A percentile compares a stretch with the other conserved stretches of the same genome.
Conservation (phyloP, 2,329 filamentous ascomycete genomes). For the Neurospora crassa region DNA sequence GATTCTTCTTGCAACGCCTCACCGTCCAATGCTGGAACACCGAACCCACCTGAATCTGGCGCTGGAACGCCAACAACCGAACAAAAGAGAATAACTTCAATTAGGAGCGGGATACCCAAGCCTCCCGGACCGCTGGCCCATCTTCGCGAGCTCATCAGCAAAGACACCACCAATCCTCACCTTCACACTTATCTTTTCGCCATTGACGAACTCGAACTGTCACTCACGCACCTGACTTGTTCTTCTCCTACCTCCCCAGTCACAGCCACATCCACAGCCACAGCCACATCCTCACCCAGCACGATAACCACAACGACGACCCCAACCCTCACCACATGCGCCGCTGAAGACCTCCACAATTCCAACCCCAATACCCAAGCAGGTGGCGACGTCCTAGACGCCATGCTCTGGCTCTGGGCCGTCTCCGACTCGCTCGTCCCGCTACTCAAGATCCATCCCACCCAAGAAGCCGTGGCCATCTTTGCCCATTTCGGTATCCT, state of each 20-base stretch:
- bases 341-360: neutral
- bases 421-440: constrained; percentile 27
- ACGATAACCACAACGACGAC: neutral
- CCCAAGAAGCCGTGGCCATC: constrained; percentile 23
- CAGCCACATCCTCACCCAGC: neutral
- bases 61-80: neutral
- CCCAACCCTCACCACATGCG: neutral
- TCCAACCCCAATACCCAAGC: constrained; percentile 8
- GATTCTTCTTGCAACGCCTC: neutral
- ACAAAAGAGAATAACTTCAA: neutral
- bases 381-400: constrained; percentile 26
- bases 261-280: neutral
- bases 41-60: neutral
- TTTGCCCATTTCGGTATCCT: constrained; percentile 27
- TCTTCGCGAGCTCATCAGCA: constrained; percentile 16
- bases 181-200: constrained; percentile 22
- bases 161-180: neutral
- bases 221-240: constrained; percentile 13
- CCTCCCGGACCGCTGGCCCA: constrained; percentile 10
- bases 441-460: constrained; percentile 22
- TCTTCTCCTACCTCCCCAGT: neutral
- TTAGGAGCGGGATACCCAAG: neutral
- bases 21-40: neutral
- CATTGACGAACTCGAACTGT: constrained; percentile 25
- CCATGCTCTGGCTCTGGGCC: constrained; percentile 31